Evolutionary conservation across 2,329 filamentous ascomycete species (phyloP).

Genomic region (Neoscytalidium dimidiatum): DNA sequence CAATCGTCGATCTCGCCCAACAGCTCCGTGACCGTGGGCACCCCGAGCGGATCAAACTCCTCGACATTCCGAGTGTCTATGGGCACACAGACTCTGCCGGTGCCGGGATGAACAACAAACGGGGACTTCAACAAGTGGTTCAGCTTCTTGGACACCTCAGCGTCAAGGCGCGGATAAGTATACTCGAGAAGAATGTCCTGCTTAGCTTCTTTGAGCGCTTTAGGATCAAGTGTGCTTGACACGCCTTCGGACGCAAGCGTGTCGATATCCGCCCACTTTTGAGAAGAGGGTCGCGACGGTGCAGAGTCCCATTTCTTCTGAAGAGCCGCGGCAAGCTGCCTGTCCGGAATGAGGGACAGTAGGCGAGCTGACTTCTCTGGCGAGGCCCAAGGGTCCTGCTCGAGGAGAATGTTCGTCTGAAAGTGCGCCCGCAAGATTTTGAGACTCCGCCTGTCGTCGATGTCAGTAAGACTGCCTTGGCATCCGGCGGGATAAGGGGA

Average conservation of each 20-base stretch:
- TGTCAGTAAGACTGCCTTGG: background rate
- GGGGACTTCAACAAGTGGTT: constrained; percentile 98
- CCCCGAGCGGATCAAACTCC: constrained; percentile 80
- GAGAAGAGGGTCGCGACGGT: constrained; percentile 71
- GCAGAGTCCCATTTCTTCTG: constrained; percentile 89
- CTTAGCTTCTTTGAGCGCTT: constrained; percentile 80
- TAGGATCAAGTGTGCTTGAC: constrained; percentile 70
- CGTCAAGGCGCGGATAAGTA: constrained; percentile 94
- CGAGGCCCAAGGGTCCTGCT: constrained; percentile 82
- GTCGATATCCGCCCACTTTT: constrained; percentile 96
- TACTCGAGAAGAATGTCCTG: constrained; percentile 97
- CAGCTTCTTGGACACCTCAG: constrained; percentile 94
- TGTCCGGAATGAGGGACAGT: constrained; percentile 82
- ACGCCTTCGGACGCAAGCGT: constrained; percentile 75
- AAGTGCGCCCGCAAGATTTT: constrained; percentile 85
- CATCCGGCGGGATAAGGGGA: constrained; percentile 19
- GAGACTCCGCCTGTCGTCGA: constrained; percentile 67
- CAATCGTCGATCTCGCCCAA: constrained; percentile 85
- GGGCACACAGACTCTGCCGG: constrained; percentile 90
- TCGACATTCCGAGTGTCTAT: constrained; percentile 77
- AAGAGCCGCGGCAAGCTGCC: constrained; percentile 72
- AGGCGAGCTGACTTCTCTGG: constrained; percentile 73
- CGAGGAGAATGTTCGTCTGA: constrained; percentile 74
- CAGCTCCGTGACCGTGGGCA: constrained; percentile 86
- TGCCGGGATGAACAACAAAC: constrained; percentile 94